Evolutionary conservation across 805 yeast species (phyloP), one percentile per base, ranked within the genome.

Genomic region (Diddensiella transvaalensis): DNA sequence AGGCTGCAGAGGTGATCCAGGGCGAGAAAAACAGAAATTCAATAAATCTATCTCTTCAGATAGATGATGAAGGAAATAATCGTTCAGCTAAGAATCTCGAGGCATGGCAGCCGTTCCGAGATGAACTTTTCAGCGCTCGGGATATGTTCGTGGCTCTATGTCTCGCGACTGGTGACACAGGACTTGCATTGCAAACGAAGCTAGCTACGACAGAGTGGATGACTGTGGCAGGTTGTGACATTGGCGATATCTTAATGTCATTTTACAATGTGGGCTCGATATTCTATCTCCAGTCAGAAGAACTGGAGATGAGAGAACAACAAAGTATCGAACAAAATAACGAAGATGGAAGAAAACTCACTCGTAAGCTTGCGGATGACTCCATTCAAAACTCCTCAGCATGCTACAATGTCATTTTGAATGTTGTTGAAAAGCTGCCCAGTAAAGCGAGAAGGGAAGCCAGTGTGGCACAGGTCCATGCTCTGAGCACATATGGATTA

Each of bases 401-500:
- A 33, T 72, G 77, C 56, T 76, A 72, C 50, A 69, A 72, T 41
- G 66, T 71, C 5, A 73, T 76, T 13, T 56, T 76, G n/a, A 64
- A 62, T 6, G 70, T 70, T 35, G 64, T 75, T 2, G 73, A 73
- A 51, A 66, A 70, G 38, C 57, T 76, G 19, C 71, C 72, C 1
- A 59, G 69, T 22, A 50, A 56, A 44, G 35, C 61, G 11, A 61
- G 72, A 40, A 60, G 68, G 13, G 75, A 73, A 42, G 63, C 64
- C 8, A 67, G 70, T 35, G 66, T 84, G 10, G 75, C 78, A 26
- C 87, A 85, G 53, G 79, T 85, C 1, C 80, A 85, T 37, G 93
- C 95, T 0, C 71, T 90, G 62, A 80, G 96, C 0, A 80, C 88
- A 0, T 90, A 85, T 61, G 95, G 96, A 0, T 71, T 87, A 36